Conservation (phyloP, 1,284 basidiomycete species). For the Thelephora terrestris region DNA sequence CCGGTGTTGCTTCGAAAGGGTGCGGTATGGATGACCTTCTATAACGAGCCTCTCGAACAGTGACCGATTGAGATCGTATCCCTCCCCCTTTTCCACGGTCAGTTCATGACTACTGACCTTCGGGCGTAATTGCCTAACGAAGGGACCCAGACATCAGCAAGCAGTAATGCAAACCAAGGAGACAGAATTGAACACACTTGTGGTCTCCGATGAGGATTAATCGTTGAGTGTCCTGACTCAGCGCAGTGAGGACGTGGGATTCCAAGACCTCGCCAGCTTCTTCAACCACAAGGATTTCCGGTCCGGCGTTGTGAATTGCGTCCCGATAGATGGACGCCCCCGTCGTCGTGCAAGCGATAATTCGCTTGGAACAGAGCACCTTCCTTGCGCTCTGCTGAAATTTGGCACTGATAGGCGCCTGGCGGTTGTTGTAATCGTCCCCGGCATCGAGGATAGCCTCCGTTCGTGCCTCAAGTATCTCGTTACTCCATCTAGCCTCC, state of each 20-base stretch:
- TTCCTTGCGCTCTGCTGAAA: conserved; percentile 26
- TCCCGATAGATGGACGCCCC: conserved; percentile 50
- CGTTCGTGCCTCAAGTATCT: conserved; percentile 28
- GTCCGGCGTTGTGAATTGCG: conserved; percentile 33
- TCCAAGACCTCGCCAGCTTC: conserved; percentile 65
- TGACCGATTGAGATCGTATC: conserved; percentile 53
- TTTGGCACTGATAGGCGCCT: conserved; percentile 26
- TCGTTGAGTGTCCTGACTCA: conserved; percentile 36
- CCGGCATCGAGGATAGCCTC: conserved; percentile 27
- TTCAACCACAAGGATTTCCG: conserved; percentile 49
- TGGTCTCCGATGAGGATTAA: conserved; percentile 61
- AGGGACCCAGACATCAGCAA: too few species aligned
- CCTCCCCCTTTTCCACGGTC: conserved; percentile 55
- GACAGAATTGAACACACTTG: conserved; percentile 30
- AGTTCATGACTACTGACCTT: conserved; percentile 54
- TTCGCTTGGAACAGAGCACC: conserved; percentile 37
- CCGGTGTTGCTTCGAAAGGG: conserved; percentile 46
- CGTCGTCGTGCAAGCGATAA: conserved; percentile 59
- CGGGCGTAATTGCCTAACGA: conserved; percentile 50
- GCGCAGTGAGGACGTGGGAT: conserved; percentile 50
- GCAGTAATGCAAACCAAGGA: too few species aligned
- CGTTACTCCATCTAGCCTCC: conserved; percentile 30
- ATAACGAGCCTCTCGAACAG: conserved; percentile 60
- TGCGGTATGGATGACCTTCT: conserved; percentile 47
- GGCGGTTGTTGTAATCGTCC: conserved; percentile 30